Conservation (phyloP, 23 red algal genomes). For the Gracilariopsis chorda region DNA sequence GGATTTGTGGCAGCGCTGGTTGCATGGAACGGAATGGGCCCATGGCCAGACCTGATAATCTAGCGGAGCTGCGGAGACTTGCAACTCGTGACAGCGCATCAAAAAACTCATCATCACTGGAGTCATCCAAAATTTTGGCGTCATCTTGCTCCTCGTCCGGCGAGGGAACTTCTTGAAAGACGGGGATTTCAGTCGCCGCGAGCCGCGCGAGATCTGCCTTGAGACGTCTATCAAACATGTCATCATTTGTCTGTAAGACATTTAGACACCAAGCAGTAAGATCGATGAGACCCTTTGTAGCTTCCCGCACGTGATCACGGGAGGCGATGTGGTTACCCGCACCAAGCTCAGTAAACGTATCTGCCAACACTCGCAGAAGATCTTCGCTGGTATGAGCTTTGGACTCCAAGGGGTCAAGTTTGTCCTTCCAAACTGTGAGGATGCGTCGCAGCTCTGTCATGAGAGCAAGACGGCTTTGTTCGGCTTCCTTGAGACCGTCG, state of each 20-base stretch:
- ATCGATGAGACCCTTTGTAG: slow-evolving; percentile 54
- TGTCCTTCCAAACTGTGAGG: slow-evolving; percentile 14
- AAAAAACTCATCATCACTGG: slow-evolving; percentile 60
- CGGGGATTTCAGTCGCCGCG: slow-evolving; percentile 24
- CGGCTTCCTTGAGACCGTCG: slow-evolving; percentile 64
- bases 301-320: not conserved
- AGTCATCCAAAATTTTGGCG: slow-evolving; percentile 5
- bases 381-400: not conserved
- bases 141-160: not conserved
- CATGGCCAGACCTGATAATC: not conserved
- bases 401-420: not conserved
- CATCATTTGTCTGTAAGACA: slow-evolving; percentile 68
- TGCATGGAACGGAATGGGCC: not conserved
- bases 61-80: slow-evolving; percentile 43
- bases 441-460: slow-evolving; percentile 54
- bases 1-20: not conserved
- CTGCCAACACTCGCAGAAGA: slow-evolving; percentile 30
- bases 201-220: slow-evolving; percentile 46
- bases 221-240: slow-evolving; percentile 68
- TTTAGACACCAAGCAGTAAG: slow-evolving; percentile 57
- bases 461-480: slow-evolving; percentile 33
- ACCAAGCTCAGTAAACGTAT: slow-evolving; percentile 23
- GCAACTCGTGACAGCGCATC: slow-evolving; percentile 56
- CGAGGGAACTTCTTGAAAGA: not conserved
- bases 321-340: not conserved